Conservation (phyloP, 2,329 filamentous ascomycete genomes). For the Paraphoma sp. region DNA sequence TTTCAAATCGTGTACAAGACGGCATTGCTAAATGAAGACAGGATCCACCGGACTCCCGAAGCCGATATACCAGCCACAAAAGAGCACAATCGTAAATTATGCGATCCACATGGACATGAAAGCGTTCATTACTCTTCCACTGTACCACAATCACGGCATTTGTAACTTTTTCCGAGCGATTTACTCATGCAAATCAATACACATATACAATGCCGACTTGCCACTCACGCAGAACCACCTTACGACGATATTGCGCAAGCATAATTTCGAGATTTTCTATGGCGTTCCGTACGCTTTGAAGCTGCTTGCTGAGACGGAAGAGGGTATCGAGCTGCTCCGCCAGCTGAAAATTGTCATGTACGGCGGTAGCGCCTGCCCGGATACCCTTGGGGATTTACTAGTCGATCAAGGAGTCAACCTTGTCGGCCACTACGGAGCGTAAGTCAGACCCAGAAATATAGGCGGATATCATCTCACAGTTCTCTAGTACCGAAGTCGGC, state of each 20-base stretch:
- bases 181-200: constrained; percentile 30
- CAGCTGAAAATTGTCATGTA: constrained; percentile 63
- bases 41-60: constrained; percentile 69
- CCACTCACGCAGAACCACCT: constrained; percentile 28
- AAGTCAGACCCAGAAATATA: constrained; percentile 27
- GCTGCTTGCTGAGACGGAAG: constrained; percentile 64
- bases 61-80: constrained; percentile 66
- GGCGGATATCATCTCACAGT: background rate
- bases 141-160: constrained; percentile 36
- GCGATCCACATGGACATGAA: constrained; percentile 27
- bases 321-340: constrained; percentile 59
- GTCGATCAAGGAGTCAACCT: constrained; percentile 62
- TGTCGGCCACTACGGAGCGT: constrained; percentile 65
- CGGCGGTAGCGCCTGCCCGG: constrained; percentile 65
- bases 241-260: constrained; percentile 19
- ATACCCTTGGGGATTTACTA: constrained; percentile 62
- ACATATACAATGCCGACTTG: constrained; percentile 31
- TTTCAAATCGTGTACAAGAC: too few relatives aligned
- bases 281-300: constrained; percentile 71
- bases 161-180: constrained; percentile 36
- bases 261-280: constrained; percentile 63
- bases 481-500: constrained; percentile 63
- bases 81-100: constrained; percentile 27
- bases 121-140: constrained; percentile 29
- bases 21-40: constrained; percentile 1